Base-by-base conservation (phyloP, 768 basidiomycete species). In the Kwoniella heveanensis region DNA sequence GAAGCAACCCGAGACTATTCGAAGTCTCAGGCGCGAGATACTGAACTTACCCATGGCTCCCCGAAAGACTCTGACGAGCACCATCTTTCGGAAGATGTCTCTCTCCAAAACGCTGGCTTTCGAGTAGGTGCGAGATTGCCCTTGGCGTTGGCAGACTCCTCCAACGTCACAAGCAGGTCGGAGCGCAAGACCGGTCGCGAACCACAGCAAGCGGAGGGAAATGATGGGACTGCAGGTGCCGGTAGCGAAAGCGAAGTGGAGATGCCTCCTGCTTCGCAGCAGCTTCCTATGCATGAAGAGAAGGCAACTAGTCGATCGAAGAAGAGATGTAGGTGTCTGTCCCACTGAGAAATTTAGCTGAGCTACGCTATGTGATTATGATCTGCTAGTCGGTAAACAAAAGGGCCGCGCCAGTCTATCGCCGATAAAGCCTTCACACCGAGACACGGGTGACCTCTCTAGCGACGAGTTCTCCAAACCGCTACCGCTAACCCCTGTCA, bases 291-390 rank as follows among this genome's bases (percentile, higher is more conserved):
- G 8, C n/a, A 30, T 6, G 47, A 26, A 30, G 44, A n/a, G n/a
- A 59, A 12, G 13, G 47, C 57, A 7, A 32, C 46, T 12, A 48
- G 47, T 24, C 47, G 57, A 19, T 59, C 57, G 2, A 49, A 22
- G n/a, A 59, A 50, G 47, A 59, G n/a, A 10, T 59, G 57, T 59
- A 17, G 50, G 48, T 59, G n/a, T n/a, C n/a, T n/a, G n/a, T n/a
- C n/a, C n/a, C n/a, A n/a, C n/a, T n/a, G n/a, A n/a, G n/a, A n/a
- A n/a, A n/a, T n/a, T n/a, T n/a, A n/a, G n/a, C n/a, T n/a, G n/a
- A n/a, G n/a, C n/a, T n/a, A n/a, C n/a, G n/a, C n/a, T n/a, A n/a
- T n/a, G n/a, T n/a, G n/a, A n/a, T n/a, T n/a, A n/a, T n/a, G n/a
- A n/a, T 24, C 1, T 24, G 19, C 4, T 37, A 55, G 54, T 55